Conservation (phyloP, 2,329 filamentous ascomycete species). For the Fusarium pseudoanthophilum region DNA sequence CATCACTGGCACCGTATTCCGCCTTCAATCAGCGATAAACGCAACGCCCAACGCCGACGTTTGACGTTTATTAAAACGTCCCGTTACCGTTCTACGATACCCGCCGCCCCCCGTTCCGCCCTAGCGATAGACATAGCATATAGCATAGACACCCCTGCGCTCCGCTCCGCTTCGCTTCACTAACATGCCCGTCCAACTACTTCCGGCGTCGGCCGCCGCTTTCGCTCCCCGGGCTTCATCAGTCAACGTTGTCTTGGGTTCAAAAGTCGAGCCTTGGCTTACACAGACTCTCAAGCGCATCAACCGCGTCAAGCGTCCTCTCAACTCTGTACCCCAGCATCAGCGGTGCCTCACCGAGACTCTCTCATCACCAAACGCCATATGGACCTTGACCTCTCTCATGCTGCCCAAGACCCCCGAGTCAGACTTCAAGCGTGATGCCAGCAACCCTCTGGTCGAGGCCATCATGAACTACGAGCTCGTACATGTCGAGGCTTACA, state of each 20-base stretch:
- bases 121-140: constrained; percentile 7
- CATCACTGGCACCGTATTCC: constrained; percentile 31
- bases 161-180: constrained; percentile 35
- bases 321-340: constrained; percentile 97
- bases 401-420: constrained; percentile 93
- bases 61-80: constrained; percentile 18
- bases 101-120: constrained; percentile 6
- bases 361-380: constrained; percentile 86
- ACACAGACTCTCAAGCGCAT: constrained; percentile 96
- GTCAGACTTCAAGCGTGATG: constrained; percentile 82
- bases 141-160: constrained; percentile 17
- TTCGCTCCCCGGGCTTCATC: constrained; percentile 91
- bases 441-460: constrained; percentile 69
- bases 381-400: constrained; percentile 93
- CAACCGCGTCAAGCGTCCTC: constrained; percentile 93
- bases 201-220: constrained; percentile 94
- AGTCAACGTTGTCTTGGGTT: constrained; percentile 92
- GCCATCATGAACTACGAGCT: constrained; percentile 93
- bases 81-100: constrained; percentile 19
- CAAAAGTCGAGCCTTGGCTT: constrained; percentile 95
- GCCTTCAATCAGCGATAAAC: constrained; percentile 20
- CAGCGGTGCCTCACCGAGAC: constrained; percentile 95
- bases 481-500: constrained; percentile 94
- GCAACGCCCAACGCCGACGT: constrained; percentile 7
- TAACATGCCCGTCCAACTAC: constrained; percentile 87